Percentiles rank a stretch among this genome's conserved stretches.
Evolutionary conservation across 1,139 yeast genomes (phyloP).

Genomic region (Hemisphaericaspora xylanilytica): DNA sequence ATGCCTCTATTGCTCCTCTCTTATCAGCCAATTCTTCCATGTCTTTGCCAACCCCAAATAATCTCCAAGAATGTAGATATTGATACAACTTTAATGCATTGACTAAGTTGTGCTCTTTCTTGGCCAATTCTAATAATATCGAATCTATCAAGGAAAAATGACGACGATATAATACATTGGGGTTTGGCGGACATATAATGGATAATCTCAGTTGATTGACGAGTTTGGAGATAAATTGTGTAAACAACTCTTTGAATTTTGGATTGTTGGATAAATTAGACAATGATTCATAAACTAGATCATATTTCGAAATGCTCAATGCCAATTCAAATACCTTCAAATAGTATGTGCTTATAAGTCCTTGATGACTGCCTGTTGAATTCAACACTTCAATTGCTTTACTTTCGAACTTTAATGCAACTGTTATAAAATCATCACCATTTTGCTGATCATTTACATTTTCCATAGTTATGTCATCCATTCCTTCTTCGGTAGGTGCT

Average conservation of each 20-base stretch:
- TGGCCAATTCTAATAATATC: slow-evolving; percentile 40
- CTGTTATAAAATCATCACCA: slow-evolving; percentile 19
- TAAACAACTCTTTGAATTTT: slow-evolving; percentile 17
- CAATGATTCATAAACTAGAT: slow-evolving; percentile 26
- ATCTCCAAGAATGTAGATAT: slow-evolving; percentile 55
- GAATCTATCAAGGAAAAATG: slow-evolving; percentile 38
- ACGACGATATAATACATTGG: slow-evolving; percentile 20
- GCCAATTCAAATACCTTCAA: slow-evolving; percentile 33
- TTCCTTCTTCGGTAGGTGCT: neutral
- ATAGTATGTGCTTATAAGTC: slow-evolving; percentile 21
- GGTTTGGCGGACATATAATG: slow-evolving; percentile 23
- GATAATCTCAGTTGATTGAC: slow-evolving; percentile 21
- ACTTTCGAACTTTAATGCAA: slow-evolving; percentile 32
- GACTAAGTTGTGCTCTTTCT: slow-evolving; percentile 29
- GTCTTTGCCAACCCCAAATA: slow-evolving; percentile 23
- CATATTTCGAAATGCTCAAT: slow-evolving; percentile 25
- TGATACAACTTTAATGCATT: slow-evolving; percentile 49
- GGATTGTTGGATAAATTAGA: slow-evolving; percentile 17
- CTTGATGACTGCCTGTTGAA: neutral
- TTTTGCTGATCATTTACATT: too few relatives aligned
- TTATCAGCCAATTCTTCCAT: slow-evolving; percentile 31
- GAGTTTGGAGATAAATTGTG: slow-evolving; percentile 26
- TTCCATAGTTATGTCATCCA: neutral
- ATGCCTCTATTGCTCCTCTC: slow-evolving; percentile 56
- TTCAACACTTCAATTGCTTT: slow-evolving; percentile 25